These are phyloP conservation scores for Litsea cubeba DNA, from an alignment of 164 flowering plant genomes.

Conservation along the genomic window DNA sequence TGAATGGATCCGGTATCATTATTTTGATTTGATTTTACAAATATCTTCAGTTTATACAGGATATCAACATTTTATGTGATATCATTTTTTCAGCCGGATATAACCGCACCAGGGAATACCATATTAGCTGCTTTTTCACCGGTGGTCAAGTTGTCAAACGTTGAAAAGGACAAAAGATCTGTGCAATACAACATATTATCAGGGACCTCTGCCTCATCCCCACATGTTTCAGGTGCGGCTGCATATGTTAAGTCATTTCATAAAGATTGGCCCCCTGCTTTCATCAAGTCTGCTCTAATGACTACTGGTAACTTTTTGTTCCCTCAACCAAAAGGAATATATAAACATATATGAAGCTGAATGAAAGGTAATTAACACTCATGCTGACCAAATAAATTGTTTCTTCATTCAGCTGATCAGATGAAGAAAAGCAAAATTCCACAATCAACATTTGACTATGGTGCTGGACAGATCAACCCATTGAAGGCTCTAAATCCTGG, in stretches of 20 bases:
- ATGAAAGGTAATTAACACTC: not conserved
- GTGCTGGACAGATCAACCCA: slow-evolving; percentile 60
- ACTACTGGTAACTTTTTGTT: slow-evolving; percentile 48
- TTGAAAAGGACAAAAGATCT: slow-evolving; percentile 8
- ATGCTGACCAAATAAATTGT: not conserved
- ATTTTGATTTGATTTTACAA: too few species aligned
- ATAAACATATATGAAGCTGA: not conserved
- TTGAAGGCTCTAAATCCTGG: slow-evolving; percentile 43
- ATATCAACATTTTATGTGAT: not conserved
- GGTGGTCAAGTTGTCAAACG: slow-evolving; percentile 26
- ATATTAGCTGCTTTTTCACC: slow-evolving; percentile 61
- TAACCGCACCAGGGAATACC: slow-evolving; percentile 65
- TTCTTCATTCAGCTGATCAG: slow-evolving; percentile 33
- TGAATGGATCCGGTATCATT: not conserved
- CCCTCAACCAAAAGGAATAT: too few species aligned
- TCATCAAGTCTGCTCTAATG: slow-evolving; percentile 80
- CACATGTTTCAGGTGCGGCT: slow-evolving; percentile 55
- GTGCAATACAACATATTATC: slow-evolving; percentile 23
- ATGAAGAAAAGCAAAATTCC: slow-evolving; percentile 24
- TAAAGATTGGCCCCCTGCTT: slow-evolving; percentile 71
- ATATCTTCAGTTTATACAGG: not conserved
- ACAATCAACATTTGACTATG: slow-evolving; percentile 44
- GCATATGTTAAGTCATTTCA: slow-evolving; percentile 73
- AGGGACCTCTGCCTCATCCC: slow-evolving; percentile 80
- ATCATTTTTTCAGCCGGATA: slow-evolving; percentile 52